A percentile compares a stretch with the other conserved stretches of the same genome.
Evolutionary conservation across 805 yeast genomes (phyloP).

Genomic region (Candida cerambycidarum): DNA sequence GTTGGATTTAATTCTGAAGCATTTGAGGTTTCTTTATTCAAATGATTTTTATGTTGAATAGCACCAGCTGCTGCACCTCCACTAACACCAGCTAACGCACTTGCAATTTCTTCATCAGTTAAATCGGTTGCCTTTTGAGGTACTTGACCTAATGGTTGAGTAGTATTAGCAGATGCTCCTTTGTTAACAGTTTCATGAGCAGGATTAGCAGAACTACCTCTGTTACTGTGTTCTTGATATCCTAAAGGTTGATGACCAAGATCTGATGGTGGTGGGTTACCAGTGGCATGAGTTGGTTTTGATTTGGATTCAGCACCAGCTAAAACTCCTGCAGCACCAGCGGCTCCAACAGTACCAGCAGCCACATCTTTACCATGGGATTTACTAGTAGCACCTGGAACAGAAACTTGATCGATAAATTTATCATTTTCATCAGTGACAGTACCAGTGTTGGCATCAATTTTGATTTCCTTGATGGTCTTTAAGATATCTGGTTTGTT

Average conservation of each 20-base stretch:
- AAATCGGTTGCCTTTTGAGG: conserved; percentile 1
- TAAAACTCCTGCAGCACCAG: conserved; percentile 7
- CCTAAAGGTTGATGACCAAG: conserved; percentile 2
- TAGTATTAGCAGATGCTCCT: conserved; percentile 8
- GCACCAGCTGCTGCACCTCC: not conserved
- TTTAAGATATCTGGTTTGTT: conserved; percentile 22
- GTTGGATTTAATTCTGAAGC: conserved; percentile 4
- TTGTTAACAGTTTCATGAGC: conserved; percentile 4
- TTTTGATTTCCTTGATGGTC: conserved; percentile 23
- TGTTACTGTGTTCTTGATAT: not conserved
- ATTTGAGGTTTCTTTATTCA: conserved; percentile 1
- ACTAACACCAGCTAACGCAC: conserved; percentile 1
- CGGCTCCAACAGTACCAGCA: conserved; percentile 9
- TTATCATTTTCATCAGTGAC: conserved; percentile 28
- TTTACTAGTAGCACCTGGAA: not conserved
- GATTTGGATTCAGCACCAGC: conserved; percentile 1
- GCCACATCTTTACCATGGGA: not conserved
- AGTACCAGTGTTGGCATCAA: conserved; percentile 30
- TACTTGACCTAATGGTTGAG: conserved; percentile 5
- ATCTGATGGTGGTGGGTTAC: conserved; percentile 5
- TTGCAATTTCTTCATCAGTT: not conserved
- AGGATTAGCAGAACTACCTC: not conserved
- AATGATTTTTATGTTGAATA: not conserved
- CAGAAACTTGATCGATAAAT: conserved; percentile 1
- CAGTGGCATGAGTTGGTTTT: too few species aligned